Percentiles rank a stretch among this genome's conserved stretches.
Conservation (phyloP, 495 filamentous ascomycete species). For the Penicillium silybi region DNA sequence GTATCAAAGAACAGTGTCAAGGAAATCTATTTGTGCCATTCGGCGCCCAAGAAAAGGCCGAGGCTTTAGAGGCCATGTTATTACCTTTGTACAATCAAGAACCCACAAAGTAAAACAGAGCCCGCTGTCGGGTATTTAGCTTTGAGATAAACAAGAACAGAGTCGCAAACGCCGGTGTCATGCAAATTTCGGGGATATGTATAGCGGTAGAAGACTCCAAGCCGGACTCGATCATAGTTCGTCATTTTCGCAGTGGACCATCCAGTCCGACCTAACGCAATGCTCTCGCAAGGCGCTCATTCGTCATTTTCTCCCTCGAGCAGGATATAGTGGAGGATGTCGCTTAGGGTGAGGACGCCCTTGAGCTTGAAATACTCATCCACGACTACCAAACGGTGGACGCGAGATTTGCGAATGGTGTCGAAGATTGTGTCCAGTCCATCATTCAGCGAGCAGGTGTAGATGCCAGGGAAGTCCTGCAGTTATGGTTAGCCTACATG, state of each 20-base stretch:
- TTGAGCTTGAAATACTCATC: conserved; percentile 81
- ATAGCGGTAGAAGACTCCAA: conserved; percentile 10
- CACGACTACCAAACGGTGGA: conserved; percentile 89
- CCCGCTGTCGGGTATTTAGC: neutral
- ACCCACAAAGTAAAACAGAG: conserved; percentile 10
- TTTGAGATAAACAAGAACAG: conserved; percentile 1
- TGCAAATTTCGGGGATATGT: conserved; percentile 33
- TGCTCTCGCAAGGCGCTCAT: neutral
- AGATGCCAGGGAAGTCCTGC: conserved; percentile 91
- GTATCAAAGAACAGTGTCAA: conserved; percentile 12
- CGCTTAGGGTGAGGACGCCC: conserved; percentile 89
- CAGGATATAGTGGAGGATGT: conserved; percentile 93
- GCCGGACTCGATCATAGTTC: conserved; percentile 29
- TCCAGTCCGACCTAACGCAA: neutral
- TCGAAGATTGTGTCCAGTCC: conserved; percentile 94
- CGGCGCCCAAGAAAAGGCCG: conserved; percentile 10
- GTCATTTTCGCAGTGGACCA: conserved; percentile 41
- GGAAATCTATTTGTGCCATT: conserved; percentile 33
- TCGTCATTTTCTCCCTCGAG: conserved; percentile 69
- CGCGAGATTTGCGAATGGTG: conserved; percentile 89
- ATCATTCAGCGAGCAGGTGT: conserved; percentile 90
- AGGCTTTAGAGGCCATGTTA: conserved; percentile 19
- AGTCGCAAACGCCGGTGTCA: conserved; percentile 34
- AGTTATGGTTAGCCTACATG: neutral
- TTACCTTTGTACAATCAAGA: conserved; percentile 30